A percentile compares a stretch with the other conserved stretches of the same genome.
Conservation (phyloP, 2,329 filamentous ascomycete species). For the Rhinocladiella mackenziei region DNA sequence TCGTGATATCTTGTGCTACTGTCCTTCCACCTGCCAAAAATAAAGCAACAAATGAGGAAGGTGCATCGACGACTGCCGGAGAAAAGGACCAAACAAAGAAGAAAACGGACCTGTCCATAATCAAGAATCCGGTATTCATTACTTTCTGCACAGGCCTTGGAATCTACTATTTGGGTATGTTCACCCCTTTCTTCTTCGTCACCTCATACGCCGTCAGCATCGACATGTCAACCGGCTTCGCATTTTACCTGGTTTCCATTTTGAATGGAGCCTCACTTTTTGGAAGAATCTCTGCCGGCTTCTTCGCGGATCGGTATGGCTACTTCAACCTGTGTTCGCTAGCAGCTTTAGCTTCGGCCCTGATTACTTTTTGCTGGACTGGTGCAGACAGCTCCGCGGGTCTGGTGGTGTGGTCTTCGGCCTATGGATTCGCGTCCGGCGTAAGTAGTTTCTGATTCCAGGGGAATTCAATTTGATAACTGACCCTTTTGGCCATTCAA, state of each 20-base stretch:
- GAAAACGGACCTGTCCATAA: constrained; percentile 28
- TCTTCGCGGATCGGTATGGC: constrained; percentile 31
- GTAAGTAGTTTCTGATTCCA: too few relatives aligned
- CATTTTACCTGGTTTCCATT: constrained; percentile 52
- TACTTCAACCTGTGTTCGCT: constrained; percentile 27
- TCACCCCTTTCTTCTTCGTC: constrained; percentile 35
- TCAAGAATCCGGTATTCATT: constrained; percentile 29
- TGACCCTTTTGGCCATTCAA: constrained; percentile 27
- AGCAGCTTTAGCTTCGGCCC: constrained; percentile 40
- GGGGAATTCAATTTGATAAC: too few relatives aligned
- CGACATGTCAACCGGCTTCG: constrained; percentile 48
- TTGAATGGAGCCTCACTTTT: constrained; percentile 46
- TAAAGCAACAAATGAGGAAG: neutral
- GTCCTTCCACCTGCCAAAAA: constrained; percentile 12
- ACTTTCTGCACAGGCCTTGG: constrained; percentile 28
- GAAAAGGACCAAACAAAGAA: constrained; percentile 31
- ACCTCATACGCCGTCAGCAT: constrained; percentile 28
- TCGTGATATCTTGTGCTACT: constrained; percentile 39
- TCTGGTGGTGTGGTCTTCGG: constrained; percentile 50
- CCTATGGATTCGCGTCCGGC: constrained; percentile 67
- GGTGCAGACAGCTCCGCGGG: constrained; percentile 52
- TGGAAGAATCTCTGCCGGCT: constrained; percentile 33
- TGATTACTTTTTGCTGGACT: constrained; percentile 53
- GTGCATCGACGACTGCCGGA: neutral
- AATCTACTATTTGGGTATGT: constrained; percentile 29